Evolutionary conservation across 768 basidiomycete genomes (phyloP).

Genomic region (Tricholoma terreum): DNA sequence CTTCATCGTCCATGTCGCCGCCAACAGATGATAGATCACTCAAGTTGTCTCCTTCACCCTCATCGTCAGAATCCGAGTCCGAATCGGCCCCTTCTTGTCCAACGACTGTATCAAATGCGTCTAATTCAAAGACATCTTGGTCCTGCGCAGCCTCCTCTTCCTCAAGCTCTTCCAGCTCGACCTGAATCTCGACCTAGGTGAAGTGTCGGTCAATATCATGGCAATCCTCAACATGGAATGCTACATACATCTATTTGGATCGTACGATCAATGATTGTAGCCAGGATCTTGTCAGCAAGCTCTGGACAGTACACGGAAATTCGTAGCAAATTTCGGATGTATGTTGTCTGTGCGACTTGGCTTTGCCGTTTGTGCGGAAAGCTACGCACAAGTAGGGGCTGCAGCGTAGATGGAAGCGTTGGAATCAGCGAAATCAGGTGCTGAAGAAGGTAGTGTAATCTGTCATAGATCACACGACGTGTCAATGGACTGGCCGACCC

Average conservation of each 20-base stretch:
- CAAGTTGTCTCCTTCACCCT: constrained; percentile 50
- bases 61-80: constrained; percentile 54
- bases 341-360: constrained; percentile 76
- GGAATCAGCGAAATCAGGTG: constrained; percentile 90
- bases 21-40: constrained; percentile 79
- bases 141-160: constrained; percentile 54
- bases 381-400: constrained; percentile 76
- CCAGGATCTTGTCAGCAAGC: constrained; percentile 77
- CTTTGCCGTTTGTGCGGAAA: constrained; percentile 95
- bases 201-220: background rate
- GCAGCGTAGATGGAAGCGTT: constrained; percentile 82
- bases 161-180: constrained; percentile 91
- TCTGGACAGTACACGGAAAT: constrained; percentile 88
- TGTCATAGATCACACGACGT: constrained; percentile 78
- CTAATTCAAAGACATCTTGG: constrained; percentile 66
- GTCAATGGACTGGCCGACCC: constrained; percentile 71
- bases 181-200: constrained; percentile 88
- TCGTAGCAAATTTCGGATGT: constrained; percentile 84
- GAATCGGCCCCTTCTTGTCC: constrained; percentile 69
- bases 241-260: constrained; percentile 91
- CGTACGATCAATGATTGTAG: constrained; percentile 88
- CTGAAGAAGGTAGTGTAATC: constrained; percentile 80
- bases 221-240: background rate
- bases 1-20: constrained; percentile 44
- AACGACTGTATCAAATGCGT: constrained; percentile 82